Conservation (phyloP, 2,329 filamentous ascomycete species). For the Sclerotinia nivalis region DNA sequence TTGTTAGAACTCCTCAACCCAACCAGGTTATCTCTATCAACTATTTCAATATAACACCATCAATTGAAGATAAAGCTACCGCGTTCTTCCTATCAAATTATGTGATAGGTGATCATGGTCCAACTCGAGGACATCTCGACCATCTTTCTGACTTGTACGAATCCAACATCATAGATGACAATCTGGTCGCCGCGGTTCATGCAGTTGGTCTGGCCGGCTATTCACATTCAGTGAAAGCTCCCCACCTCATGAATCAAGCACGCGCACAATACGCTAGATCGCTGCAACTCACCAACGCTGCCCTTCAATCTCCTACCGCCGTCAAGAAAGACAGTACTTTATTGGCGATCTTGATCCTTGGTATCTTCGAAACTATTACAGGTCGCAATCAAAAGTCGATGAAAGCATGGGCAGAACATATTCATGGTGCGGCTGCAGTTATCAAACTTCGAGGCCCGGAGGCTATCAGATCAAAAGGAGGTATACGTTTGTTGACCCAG, state of each 20-base stretch:
- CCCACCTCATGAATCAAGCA: constrained; percentile 49
- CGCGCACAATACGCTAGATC: constrained; percentile 54
- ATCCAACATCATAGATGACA: constrained; percentile 44
- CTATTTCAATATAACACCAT: constrained; percentile 37
- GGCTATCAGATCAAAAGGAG: constrained; percentile 50
- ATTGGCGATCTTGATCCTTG: constrained; percentile 55
- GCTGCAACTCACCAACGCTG: constrained; percentile 52
- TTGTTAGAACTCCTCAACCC: neutral
- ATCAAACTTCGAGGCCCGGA: constrained; percentile 51
- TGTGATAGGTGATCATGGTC: constrained; percentile 42
- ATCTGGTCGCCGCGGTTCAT: constrained; percentile 52
- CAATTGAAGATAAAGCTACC: constrained; percentile 36
- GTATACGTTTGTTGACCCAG: constrained; percentile 56
- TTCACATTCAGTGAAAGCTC: constrained; percentile 44
- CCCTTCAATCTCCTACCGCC: constrained; percentile 49
- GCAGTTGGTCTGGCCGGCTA: constrained; percentile 56
- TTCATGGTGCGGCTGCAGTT: constrained; percentile 54
- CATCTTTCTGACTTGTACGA: constrained; percentile 55
- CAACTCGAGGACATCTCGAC: constrained; percentile 53
- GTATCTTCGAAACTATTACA: constrained; percentile 56
- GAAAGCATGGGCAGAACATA: constrained; percentile 54
- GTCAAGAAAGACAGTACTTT: constrained; percentile 56
- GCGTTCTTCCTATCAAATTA: constrained; percentile 37
- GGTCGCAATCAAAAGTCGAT: constrained; percentile 50
- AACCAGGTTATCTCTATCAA: constrained; percentile 25